A percentile compares a stretch with the other conserved stretches of the same genome.
These are phyloP conservation scores for Brasenia schreberi DNA, from an alignment of 164 flowering plant genomes.

Conservation along the genomic window DNA sequence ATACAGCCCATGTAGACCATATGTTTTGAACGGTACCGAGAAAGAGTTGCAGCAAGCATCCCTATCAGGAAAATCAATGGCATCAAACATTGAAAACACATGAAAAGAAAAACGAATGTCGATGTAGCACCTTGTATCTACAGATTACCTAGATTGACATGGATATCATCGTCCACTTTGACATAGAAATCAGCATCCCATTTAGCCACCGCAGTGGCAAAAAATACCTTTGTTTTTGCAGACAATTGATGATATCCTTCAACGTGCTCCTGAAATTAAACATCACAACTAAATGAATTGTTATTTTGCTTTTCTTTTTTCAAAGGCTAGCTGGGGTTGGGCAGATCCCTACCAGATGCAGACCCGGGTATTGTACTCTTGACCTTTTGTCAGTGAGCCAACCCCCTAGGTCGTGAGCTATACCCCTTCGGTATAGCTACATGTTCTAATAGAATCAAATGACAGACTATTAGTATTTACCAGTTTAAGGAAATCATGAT, in stretches of 20 bases:
- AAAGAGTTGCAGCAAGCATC: slow-evolving; percentile 1
- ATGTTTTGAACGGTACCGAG: slow-evolving; percentile 1
- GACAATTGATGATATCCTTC: slow-evolving; percentile 89
- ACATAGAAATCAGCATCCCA: slow-evolving; percentile 97
- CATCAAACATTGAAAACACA: not conserved
- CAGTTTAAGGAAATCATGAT: slow-evolving; percentile 69
- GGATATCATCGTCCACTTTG: slow-evolving; percentile 98
- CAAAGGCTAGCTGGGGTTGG: not conserved
- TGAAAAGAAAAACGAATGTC: not conserved
- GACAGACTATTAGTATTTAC: slow-evolving; percentile 16
- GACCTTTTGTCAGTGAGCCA: too few species aligned
- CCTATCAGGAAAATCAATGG: not conserved
- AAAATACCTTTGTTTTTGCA: slow-evolving; percentile 86
- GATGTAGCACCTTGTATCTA: not conserved
- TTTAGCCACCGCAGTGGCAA: slow-evolving; percentile 74
- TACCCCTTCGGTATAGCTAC: too few species aligned
- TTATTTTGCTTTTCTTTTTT: not conserved
- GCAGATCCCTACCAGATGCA: not conserved
- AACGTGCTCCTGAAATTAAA: slow-evolving; percentile 49
- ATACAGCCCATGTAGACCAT: slow-evolving; percentile 3
- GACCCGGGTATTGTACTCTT: too few species aligned
- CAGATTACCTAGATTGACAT: slow-evolving; percentile 53
- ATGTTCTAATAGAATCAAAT: slow-evolving; percentile 1
- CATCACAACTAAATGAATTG: slow-evolving; percentile 2
- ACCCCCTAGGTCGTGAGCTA: too few species aligned